Percentiles rank a stretch among this genome's conserved stretches.
Evolutionary conservation across 2,329 filamentous ascomycete genomes (phyloP).

Genomic region (Sordariomycetes sp.): DNA sequence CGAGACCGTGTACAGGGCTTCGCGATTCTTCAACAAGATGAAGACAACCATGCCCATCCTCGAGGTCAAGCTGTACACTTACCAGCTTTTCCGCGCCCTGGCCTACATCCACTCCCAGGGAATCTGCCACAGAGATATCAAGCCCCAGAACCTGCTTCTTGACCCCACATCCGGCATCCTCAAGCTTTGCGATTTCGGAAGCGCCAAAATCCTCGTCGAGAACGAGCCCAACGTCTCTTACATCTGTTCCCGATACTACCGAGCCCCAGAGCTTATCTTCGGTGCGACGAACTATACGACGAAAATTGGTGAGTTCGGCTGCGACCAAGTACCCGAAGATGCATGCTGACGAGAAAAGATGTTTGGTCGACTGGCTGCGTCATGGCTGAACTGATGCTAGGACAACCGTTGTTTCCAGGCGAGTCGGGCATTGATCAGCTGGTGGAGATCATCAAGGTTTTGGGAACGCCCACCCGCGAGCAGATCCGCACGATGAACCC

Average conservation of each 20-base stretch:
- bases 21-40: conserved; percentile 99
- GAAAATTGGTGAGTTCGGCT: conserved; percentile 78
- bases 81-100: conserved; percentile 95
- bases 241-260: conserved; percentile 98
- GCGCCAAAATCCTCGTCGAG: conserved; percentile 95
- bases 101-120: conserved; percentile 99
- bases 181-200: conserved; percentile 98
- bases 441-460: conserved; percentile 98
- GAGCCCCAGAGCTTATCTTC: conserved; percentile 95
- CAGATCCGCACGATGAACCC: conserved; percentile 99
- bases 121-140: conserved; percentile 98
- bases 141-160: conserved; percentile 92
- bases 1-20: conserved; percentile 96
- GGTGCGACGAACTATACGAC: conserved; percentile 99
- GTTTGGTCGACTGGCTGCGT: conserved; percentile 99
- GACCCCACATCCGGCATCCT: conserved; percentile 86
- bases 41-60: conserved; percentile 99
- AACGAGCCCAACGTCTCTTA: conserved; percentile 99
- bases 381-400: conserved; percentile 98
- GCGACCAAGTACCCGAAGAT: not conserved
- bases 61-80: conserved; percentile 98
- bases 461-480: conserved; percentile 92
- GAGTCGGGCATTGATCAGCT: conserved; percentile 98
- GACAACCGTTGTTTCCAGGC: conserved; percentile 93
- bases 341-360: conserved; percentile 55